A percentile compares a stretch with the other conserved stretches of the same genome.
These are phyloP conservation scores for Allium sativum DNA, from an alignment of 106 monocot species.

Conservation along the genomic window DNA sequence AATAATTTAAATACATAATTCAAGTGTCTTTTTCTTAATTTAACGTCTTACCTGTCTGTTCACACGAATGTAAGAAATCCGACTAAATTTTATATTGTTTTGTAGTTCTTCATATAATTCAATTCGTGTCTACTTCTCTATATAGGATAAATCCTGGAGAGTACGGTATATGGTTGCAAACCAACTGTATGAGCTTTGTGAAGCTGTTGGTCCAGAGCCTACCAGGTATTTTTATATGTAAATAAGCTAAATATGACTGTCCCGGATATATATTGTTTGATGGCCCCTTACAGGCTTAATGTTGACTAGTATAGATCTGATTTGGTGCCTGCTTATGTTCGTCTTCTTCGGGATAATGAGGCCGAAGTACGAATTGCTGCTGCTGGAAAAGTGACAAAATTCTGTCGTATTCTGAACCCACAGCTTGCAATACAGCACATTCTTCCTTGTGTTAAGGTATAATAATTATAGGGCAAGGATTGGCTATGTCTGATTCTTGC, in stretches of 20 bases:
- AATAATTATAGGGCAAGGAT: too few relatives aligned
- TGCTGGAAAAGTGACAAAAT: constrained; percentile 68
- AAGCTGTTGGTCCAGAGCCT: constrained; percentile 43
- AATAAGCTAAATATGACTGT: too few relatives aligned
- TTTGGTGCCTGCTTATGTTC: constrained; percentile 66
- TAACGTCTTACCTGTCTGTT: too few relatives aligned
- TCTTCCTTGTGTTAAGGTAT: constrained; percentile 74
- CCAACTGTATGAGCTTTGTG: constrained; percentile 90
- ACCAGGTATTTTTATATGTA: neutral
- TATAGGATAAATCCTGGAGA: constrained; percentile 90
- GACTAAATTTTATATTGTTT: too few relatives aligned
- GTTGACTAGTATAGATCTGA: constrained; percentile 24
- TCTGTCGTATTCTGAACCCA: constrained; percentile 58
- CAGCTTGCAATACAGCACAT: constrained; percentile 54
- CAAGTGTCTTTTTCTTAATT: neutral
- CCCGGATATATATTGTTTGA: too few relatives aligned
- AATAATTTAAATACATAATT: neutral
- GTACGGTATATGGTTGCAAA: constrained; percentile 97
- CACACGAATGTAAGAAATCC: too few relatives aligned
- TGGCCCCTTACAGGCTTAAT: too few relatives aligned
- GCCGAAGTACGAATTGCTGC: constrained; percentile 75
- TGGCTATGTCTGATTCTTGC: too few relatives aligned
- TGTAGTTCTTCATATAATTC: too few relatives aligned
- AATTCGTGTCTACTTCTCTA: neutral
- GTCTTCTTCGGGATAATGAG: constrained; percentile 74